A percentile compares a stretch with the other conserved stretches of the same genome.
Evolutionary conservation across 305 asterid species (phyloP).

Genomic region (Solanum hybrid): DNA sequence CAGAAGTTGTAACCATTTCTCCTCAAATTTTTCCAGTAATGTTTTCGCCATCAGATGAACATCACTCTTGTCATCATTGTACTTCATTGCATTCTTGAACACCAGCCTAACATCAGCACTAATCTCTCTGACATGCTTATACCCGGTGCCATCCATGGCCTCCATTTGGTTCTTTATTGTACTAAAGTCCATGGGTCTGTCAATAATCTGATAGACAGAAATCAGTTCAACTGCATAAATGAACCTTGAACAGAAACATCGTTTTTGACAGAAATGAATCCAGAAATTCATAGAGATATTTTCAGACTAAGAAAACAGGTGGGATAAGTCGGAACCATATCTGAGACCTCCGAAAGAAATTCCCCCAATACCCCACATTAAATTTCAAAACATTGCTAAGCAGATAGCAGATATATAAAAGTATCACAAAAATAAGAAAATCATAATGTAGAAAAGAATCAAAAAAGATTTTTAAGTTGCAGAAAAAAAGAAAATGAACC

Average conservation of each 20-base stretch:
- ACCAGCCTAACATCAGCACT: conserved; percentile 69
- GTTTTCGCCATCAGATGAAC: conserved; percentile 70
- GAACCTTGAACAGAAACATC: neutral
- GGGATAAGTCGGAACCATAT: neutral
- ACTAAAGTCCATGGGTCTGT: conserved; percentile 98
- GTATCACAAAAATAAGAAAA: neutral
- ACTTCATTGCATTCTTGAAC: conserved; percentile 82
- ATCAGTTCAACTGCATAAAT: neutral
- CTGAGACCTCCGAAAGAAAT: neutral
- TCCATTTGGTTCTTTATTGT: conserved; percentile 97
- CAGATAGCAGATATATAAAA: neutral
- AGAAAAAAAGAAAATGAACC: neutral
- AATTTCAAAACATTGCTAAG: neutral
- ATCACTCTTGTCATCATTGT: conserved; percentile 83
- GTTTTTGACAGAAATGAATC: neutral
- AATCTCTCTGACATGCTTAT: conserved; percentile 76
- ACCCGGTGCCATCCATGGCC: conserved; percentile 86
- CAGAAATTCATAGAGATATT: neutral
- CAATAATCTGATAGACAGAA: conserved; percentile 62
- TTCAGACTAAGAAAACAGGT: neutral
- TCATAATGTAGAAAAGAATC: neutral
- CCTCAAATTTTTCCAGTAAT: conserved; percentile 68
- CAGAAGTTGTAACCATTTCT: conserved; percentile 77
- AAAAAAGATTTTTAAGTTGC: neutral
- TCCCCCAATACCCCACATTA: neutral